Evolutionary conservation across 495 filamentous ascomycete species (phyloP).

Genomic region (Penicillium paxilli): DNA sequence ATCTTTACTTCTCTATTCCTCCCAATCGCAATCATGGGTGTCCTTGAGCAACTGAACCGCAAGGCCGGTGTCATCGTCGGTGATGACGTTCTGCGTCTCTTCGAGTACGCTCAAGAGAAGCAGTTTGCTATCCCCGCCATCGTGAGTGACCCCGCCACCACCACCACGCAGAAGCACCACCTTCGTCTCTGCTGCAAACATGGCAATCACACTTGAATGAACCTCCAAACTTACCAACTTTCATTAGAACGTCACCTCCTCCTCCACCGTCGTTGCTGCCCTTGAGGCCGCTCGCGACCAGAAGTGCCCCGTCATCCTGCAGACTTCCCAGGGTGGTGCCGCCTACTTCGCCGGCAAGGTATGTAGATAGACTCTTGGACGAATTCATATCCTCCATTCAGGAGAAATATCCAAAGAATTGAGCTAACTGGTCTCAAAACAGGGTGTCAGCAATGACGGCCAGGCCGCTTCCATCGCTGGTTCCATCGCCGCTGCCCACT

Average conservation of each 20-base stretch:
- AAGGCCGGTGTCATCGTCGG: constrained; percentile 87
- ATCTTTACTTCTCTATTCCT: constrained; percentile 4
- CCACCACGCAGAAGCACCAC: neutral
- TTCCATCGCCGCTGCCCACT: constrained; percentile 85
- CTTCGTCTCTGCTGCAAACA: neutral
- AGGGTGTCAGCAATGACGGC: constrained; percentile 80
- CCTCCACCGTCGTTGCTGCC: constrained; percentile 80
- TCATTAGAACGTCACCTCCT: constrained; percentile 79
- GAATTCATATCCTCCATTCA: neutral
- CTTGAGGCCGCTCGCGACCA: constrained; percentile 92
- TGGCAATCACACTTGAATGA: neutral
- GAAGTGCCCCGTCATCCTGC: constrained; percentile 86
- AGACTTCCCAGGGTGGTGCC: constrained; percentile 89
- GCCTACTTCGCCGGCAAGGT: constrained; percentile 94
- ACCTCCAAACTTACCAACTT: neutral
- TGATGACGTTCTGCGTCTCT: constrained; percentile 77
- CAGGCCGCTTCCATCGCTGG: constrained; percentile 88
- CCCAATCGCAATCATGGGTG: constrained; percentile 57
- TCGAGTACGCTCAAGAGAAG: constrained; percentile 81
- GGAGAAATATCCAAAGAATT: too few relatives aligned
- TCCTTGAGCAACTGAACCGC: constrained; percentile 64
- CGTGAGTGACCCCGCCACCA: constrained; percentile 46
- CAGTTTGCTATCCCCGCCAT: constrained; percentile 90
- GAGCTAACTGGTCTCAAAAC: constrained; percentile 6
- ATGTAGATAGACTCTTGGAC: too few relatives aligned